A percentile compares a stretch with the other conserved stretches of the same genome.
Conservation (phyloP, 2,329 filamentous ascomycete genomes). For the Diaporthe destruens region DNA sequence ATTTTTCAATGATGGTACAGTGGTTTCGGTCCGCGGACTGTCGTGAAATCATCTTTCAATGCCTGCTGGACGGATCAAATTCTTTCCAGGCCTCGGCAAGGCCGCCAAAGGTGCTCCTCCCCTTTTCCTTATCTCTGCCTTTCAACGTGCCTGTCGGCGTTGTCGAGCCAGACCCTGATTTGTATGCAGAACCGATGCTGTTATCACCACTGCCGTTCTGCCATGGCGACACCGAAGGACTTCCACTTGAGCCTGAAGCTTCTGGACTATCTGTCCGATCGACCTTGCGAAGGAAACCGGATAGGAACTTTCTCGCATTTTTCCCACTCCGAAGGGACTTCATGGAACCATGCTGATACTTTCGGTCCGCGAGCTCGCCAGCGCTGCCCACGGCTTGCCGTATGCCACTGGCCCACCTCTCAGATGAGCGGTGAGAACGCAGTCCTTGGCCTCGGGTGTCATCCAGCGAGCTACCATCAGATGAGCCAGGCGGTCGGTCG, state of each 20-base stretch:
- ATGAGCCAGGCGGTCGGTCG: constrained; percentile 61
- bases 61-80: constrained; percentile 36
- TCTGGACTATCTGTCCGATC: constrained; percentile 47
- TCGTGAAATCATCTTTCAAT: constrained; percentile 21
- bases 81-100: constrained; percentile 42
- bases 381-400: constrained; percentile 11
- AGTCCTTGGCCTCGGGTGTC: constrained; percentile 48
- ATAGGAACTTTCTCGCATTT: constrained; percentile 57
- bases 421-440: constrained; percentile 37
- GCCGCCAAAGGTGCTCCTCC: constrained; percentile 40
- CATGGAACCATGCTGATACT: constrained; percentile 22
- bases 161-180: constrained; percentile 27
- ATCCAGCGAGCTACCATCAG: constrained; percentile 61
- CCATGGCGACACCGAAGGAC: constrained; percentile 14
- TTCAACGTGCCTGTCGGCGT: constrained; percentile 43
- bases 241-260: constrained; percentile 33
- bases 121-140: constrained; percentile 50
- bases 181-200: constrained; percentile 2
- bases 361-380: constrained; percentile 23
- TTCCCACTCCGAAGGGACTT: constrained; percentile 52
- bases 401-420: constrained; percentile 34
- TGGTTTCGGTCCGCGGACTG: neutral
- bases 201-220: constrained; percentile 27
- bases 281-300: constrained; percentile 56
- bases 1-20: constrained; percentile 1